phyloP scores from a whole-genome alignment of 2,329 filamentous ascomycete species.

The Calonectria pteridis region DNA sequence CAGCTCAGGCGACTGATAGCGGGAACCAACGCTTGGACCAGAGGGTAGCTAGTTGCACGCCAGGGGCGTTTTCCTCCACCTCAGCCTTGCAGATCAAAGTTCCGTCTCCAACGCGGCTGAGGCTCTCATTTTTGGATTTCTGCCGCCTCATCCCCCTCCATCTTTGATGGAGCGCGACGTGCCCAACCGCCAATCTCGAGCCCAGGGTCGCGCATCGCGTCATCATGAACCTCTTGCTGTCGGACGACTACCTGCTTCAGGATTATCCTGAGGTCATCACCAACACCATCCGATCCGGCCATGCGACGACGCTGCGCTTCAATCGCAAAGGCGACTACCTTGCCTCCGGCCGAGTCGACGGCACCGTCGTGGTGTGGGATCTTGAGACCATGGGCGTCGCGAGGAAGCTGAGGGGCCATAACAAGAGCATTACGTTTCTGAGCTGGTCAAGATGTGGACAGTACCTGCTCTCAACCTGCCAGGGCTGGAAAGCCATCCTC shows the following conservation, averaged over 20 bases:
- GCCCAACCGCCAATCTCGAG: slow-evolving; percentile 15
- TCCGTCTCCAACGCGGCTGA: slow-evolving; percentile 42
- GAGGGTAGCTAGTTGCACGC: slow-evolving; percentile 29
- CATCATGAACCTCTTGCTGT: slow-evolving; percentile 70
- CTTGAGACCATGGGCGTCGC: slow-evolving; percentile 97
- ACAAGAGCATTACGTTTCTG: slow-evolving; percentile 90
- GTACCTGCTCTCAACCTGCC: slow-evolving; percentile 91
- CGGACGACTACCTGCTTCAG: slow-evolving; percentile 74
- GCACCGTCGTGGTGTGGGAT: slow-evolving; percentile 95
- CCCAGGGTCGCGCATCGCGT: neutral
- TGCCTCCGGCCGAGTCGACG: slow-evolving; percentile 93
- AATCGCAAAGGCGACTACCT: slow-evolving; percentile 95
- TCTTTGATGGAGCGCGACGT: slow-evolving; percentile 37
- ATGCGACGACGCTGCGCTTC: slow-evolving; percentile 81
- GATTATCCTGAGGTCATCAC: slow-evolving; percentile 94
- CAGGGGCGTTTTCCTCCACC: neutral
- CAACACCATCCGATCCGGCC: slow-evolving; percentile 82
- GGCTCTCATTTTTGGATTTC: slow-evolving; percentile 35
- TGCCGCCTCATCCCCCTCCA: slow-evolving; percentile 31
- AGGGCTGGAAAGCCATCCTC: slow-evolving; percentile 96
- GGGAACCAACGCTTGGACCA: slow-evolving; percentile 30
- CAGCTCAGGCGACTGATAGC: slow-evolving; percentile 29
- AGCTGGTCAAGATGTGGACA: slow-evolving; percentile 95
- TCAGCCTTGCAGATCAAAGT: slow-evolving; percentile 51
- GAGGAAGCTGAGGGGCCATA: slow-evolving; percentile 93